Evolutionary conservation across 345 rosid genomes (phyloP).

Genomic region (Eucalyptus globulus): DNA sequence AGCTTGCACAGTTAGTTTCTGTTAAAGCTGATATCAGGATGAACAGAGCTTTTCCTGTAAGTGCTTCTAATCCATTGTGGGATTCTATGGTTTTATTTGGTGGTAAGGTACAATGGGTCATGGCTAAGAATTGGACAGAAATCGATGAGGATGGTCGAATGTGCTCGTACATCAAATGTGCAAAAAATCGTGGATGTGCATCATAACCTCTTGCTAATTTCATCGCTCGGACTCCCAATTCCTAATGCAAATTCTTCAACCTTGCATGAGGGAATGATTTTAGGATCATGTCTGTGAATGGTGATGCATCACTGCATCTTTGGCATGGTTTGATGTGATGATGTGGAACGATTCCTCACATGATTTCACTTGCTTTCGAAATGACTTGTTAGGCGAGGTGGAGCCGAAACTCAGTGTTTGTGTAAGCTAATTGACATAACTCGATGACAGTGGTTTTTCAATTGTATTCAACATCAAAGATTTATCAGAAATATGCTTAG

Average conservation of each 20-base stretch:
- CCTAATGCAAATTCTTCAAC: neutral
- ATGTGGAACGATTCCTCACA: neutral
- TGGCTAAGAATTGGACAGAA: neutral
- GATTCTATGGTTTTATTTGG: neutral
- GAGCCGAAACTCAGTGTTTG: neutral
- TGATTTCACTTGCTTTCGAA: neutral
- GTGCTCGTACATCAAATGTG: neutral
- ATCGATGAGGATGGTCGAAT: neutral
- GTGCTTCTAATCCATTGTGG: neutral
- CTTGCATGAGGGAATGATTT: neutral
- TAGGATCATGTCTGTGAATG: neutral
- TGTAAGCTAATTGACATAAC: neutral
- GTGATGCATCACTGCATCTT: neutral
- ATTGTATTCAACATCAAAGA: neutral
- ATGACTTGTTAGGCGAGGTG: neutral
- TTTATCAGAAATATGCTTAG: neutral
- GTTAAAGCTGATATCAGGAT: neutral
- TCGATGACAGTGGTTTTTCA: neutral
- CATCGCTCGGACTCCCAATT: neutral
- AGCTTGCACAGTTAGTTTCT: neutral
- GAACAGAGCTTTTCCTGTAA: neutral
- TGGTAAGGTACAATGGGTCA: neutral
- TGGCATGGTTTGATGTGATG: neutral
- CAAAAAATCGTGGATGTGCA: neutral
- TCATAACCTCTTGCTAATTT: neutral